Percentiles rank a stretch among this genome's conserved stretches.
Conservation (phyloP, 495 filamentous ascomycete species). For the Penicillium roqueforti region DNA sequence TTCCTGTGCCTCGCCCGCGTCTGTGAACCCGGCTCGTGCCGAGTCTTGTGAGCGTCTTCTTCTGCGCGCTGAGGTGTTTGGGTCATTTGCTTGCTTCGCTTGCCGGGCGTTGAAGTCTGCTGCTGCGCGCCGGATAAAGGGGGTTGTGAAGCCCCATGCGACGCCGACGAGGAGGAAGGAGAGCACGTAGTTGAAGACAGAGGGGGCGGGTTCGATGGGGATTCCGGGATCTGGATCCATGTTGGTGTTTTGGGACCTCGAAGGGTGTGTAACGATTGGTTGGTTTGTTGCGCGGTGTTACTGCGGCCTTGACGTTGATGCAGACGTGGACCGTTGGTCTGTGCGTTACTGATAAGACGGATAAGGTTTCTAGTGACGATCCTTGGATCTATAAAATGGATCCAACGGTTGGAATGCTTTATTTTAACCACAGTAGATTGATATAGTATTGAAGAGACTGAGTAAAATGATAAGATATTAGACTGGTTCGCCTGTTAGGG, state of each 20-base stretch:
- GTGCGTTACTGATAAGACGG: neutral
- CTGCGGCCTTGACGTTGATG: neutral
- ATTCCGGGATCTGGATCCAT: constrained; percentile 32
- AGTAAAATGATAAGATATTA: neutral
- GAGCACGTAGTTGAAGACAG: constrained; percentile 72
- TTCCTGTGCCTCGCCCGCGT: constrained; percentile 22
- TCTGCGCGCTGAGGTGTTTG: constrained; percentile 10
- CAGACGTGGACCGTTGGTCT: neutral
- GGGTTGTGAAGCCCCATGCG: constrained; percentile 71
- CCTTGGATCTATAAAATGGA: neutral
- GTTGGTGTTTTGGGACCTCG: neutral
- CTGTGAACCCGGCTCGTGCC: neutral
- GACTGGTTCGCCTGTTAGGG: neutral
- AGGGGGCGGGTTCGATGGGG: constrained; percentile 54
- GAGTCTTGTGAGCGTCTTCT: constrained; percentile 8
- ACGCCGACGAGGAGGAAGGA: constrained; percentile 89
- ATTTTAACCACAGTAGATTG: neutral
- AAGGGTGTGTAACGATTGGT: neutral
- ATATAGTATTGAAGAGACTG: neutral
- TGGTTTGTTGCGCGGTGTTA: neutral
- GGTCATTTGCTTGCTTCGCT: constrained; percentile 21
- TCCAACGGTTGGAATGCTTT: neutral
- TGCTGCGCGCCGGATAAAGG: constrained; percentile 57
- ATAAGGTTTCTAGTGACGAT: neutral
- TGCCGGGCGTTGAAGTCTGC: constrained; percentile 54